Evolutionary conservation across 345 rosid genomes (phyloP).

Genomic region (Geranium brycei): DNA sequence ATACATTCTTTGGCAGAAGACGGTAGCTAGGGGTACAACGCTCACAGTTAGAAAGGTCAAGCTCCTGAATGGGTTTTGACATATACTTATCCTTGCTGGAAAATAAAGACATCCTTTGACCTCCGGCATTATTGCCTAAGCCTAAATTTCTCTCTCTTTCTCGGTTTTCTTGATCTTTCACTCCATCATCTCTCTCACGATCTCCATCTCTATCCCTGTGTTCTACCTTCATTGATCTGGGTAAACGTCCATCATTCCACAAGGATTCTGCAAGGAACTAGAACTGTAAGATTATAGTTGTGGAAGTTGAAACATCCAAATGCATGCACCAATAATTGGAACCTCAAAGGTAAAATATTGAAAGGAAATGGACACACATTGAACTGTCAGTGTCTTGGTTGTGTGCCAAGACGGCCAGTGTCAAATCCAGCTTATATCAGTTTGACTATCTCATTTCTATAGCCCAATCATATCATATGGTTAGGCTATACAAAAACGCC

Average conservation of each 20-base stretch:
- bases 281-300: not conserved
- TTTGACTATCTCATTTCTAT: too few relatives aligned
- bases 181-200: constrained; percentile 43
- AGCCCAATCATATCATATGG: too few relatives aligned
- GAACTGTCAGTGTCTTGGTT: too few relatives aligned
- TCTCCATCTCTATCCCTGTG: constrained; percentile 36
- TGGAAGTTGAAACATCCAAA: not conserved
- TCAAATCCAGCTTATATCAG: too few relatives aligned
- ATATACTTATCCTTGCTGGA: constrained; percentile 65
- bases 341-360: too few relatives aligned
- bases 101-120: constrained; percentile 39
- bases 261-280: constrained; percentile 28
- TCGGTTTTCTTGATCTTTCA: constrained; percentile 50
- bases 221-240: constrained; percentile 54
- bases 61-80: constrained; percentile 83
- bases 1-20: constrained; percentile 76
- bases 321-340: not conserved
- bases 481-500: too few relatives aligned
- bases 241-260: constrained; percentile 53
- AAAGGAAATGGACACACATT: too few relatives aligned
- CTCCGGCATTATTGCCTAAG: constrained; percentile 32
- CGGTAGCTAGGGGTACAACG: constrained; percentile 97
- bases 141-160: constrained; percentile 62
- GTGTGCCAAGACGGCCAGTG: too few relatives aligned
- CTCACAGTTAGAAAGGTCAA: constrained; percentile 91